phyloP scores from a whole-genome alignment of 2,329 filamentous ascomycete genomes.

The Gnomoniopsis sp. region DNA sequence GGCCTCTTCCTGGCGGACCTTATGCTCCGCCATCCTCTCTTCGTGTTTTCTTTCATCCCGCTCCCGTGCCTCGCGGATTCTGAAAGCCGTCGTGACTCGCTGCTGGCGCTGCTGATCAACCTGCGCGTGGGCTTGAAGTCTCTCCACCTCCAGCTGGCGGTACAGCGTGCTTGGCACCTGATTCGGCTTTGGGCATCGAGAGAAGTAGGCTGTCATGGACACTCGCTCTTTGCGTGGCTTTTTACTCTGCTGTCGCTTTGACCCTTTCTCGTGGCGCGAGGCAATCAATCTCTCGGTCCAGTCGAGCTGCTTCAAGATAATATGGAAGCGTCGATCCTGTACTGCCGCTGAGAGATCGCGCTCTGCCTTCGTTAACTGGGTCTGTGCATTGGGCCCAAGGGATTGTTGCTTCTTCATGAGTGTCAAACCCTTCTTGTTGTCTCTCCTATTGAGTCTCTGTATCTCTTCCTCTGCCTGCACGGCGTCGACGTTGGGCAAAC shows the following conservation, averaged over 20 bases:
- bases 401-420: constrained; percentile 14
- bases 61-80: background rate
- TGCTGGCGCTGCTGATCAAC: background rate
- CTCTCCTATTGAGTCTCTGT: constrained; percentile 32
- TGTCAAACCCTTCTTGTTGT: constrained; percentile 22
- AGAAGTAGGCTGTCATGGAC: constrained; percentile 45
- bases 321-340: constrained; percentile 35
- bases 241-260: constrained; percentile 8
- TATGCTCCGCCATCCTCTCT: background rate
- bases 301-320: constrained; percentile 43
- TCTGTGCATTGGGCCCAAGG: constrained; percentile 34
- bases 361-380: constrained; percentile 39
- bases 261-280: constrained; percentile 4
- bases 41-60: background rate
- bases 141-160: constrained; percentile 5
- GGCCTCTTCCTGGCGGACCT: background rate
- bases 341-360: constrained; percentile 32
- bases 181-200: constrained; percentile 32
- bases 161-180: constrained; percentile 11
- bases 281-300: constrained; percentile 28
- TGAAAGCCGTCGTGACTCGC: background rate
- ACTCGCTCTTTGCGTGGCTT: constrained; percentile 34
- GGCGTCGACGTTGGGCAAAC: constrained; percentile 35
- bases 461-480: constrained; percentile 35
- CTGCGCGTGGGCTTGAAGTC: background rate